These are phyloP conservation scores for Emmonsiellopsis sp. DNA, from an alignment of 2,329 filamentous ascomycete genomes.

Conservation along the genomic window DNA sequence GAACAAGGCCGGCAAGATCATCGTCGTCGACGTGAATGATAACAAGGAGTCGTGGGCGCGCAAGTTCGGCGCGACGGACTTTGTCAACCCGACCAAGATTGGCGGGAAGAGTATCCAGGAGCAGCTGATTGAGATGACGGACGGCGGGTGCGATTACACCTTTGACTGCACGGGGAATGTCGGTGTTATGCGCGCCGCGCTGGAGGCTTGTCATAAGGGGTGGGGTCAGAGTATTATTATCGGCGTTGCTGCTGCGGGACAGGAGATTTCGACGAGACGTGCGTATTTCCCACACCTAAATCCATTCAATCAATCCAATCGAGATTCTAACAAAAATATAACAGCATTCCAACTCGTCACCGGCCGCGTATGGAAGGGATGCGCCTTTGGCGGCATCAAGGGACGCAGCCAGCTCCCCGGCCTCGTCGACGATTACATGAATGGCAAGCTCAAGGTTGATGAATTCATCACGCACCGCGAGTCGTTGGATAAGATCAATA, in stretches of 20 bases:
- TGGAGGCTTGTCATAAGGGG: constrained; percentile 98
- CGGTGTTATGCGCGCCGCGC: constrained; percentile 84
- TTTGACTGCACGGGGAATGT: constrained; percentile 99
- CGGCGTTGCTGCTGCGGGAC: constrained; percentile 88
- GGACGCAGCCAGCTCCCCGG: constrained; percentile 83
- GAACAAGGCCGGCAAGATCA: constrained; percentile 60
- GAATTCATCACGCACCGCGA: constrained; percentile 99
- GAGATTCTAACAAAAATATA: not conserved
- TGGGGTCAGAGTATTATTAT: constrained; percentile 99
- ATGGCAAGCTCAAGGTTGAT: constrained; percentile 88
- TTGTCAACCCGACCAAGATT: constrained; percentile 84
- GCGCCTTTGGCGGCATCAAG: constrained; percentile 97
- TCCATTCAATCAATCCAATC: constrained; percentile 7
- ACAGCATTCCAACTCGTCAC: constrained; percentile 96
- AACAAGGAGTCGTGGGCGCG: constrained; percentile 81
- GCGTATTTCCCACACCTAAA: constrained; percentile 38
- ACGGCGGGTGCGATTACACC: constrained; percentile 96
- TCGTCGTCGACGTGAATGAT: constrained; percentile 72
- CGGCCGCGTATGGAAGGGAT: constrained; percentile 94
- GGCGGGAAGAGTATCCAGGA: constrained; percentile 73
- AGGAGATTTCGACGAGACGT: constrained; percentile 92
- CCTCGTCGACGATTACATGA: constrained; percentile 82
- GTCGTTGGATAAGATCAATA: constrained; percentile 72
- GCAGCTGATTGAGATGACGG: constrained; percentile 92
- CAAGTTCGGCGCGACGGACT: constrained; percentile 95